phyloP scores from a whole-genome alignment of 140 eudicot species.

The Flaveria floridana region DNA sequence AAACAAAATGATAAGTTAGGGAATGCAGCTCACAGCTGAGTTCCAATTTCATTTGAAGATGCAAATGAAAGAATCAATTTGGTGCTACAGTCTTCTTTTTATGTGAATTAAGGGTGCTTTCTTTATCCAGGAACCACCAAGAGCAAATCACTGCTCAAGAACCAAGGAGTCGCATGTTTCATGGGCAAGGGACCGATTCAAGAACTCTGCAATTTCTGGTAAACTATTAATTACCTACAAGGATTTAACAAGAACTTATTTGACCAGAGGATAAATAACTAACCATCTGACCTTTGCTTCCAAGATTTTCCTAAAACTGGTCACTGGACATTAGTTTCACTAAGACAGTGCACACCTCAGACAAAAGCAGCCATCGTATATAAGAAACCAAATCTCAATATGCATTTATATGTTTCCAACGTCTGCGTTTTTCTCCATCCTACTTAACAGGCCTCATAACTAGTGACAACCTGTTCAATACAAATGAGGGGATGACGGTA shows the following conservation, averaged over 20 bases:
- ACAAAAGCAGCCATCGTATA: slow-evolving; percentile 4
- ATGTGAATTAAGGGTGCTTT: slow-evolving; percentile 5
- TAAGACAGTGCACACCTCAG: slow-evolving; percentile 20
- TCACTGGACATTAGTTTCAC: slow-evolving; percentile 20
- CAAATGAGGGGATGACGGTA: background rate
- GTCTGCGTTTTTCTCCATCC: slow-evolving; percentile 15
- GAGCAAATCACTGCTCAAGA: slow-evolving; percentile 16
- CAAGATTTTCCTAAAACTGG: slow-evolving; percentile 10
- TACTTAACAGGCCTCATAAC: slow-evolving; percentile 8
- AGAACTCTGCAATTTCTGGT: slow-evolving; percentile 29
- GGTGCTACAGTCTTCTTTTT: slow-evolving; percentile 16
- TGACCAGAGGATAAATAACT: background rate
- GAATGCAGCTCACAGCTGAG: slow-evolving; percentile 9
- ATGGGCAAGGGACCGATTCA: slow-evolving; percentile 19
- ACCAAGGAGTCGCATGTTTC: slow-evolving; percentile 17
- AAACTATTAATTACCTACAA: background rate
- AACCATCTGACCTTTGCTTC: slow-evolving; percentile 20
- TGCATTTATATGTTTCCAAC: background rate
- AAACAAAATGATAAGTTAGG: background rate
- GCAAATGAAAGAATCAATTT: slow-evolving; percentile 5
- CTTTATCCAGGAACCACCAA: slow-evolving; percentile 29
- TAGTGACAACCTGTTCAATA: slow-evolving; percentile 5
- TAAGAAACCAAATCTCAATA: slow-evolving; percentile 3
- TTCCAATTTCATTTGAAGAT: slow-evolving; percentile 21
- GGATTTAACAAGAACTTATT: slow-evolving; percentile 8